Evolutionary conservation across 495 filamentous ascomycete genomes (phyloP), one percentile per base, ranked within the genome.

Genomic region (Penicillium cinerascens): DNA sequence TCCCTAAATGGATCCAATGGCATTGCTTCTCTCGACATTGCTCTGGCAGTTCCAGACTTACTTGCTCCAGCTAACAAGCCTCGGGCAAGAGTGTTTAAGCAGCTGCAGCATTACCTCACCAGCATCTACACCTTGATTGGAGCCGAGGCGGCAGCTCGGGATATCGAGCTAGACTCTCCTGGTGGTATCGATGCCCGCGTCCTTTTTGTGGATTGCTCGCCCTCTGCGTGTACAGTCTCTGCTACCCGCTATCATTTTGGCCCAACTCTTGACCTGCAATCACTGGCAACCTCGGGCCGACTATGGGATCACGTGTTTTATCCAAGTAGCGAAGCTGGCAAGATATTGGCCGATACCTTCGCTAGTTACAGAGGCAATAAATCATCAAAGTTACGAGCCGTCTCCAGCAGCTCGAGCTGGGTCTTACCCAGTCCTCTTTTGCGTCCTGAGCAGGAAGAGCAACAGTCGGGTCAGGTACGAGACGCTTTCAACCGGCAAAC

Each of bases 101-200:
- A 78, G 22, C 75, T 86, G 8, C 91, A 96, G 71, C 69, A 72
- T 25, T 76, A 92, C 13, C 64, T 97, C 20, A 87, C 87, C 18
- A 81, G 79, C 45, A 60, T 96, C 50, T 97, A 97, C 76, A 83
- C 81, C 58, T 75, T 97, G 39, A 72, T 93, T 59, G 81, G 83
- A 35, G 71, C 84, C 44, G 71, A 89, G 22, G 87, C 82, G 51
- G 77, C 84, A 35, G 77, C 84, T 54, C 69, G 82, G 11, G 71
- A 73, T 17, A 72, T 85, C 50, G 74, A 91, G 62, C 64, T 88
- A 65, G 79, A 84, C 68, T 80, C 81, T 18, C 80, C 83, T 10
- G 82, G 81, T 18, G 87, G 89, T 22, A 82, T 96, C 33, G 89
- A 97, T 73, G 78, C 82, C 2, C 83, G 92, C 11, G 74, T 96